Evolutionary conservation across 345 rosid species (phyloP), one percentile per base, ranked within the genome.

Genomic region (Hibiscus trionum): DNA sequence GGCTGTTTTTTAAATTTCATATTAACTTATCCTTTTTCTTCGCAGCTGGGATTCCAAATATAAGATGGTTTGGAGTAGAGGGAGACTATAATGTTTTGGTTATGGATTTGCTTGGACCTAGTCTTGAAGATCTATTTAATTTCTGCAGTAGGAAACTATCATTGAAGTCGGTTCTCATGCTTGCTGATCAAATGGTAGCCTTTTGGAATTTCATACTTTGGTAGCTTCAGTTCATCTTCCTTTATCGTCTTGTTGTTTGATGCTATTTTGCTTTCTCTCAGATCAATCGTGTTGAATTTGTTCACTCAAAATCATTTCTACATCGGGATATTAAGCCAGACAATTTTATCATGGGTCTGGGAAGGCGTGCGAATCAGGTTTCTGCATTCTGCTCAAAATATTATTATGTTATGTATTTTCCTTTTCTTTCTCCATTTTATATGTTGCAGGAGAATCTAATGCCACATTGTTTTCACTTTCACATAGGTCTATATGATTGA

Each of bases 301-400:
- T 93, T 74, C 98, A 93, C 76, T 91, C 98, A 2, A 93, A 89
- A 71, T 91, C 98, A 26, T 93, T 93, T 77, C 87, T 93, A 46
- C 97, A 93, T 82, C 93, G 98, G 70, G 98, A 93, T 85, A 89
- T 91, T 73, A 93, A 93, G 82, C 98, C 98, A 0, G 98, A 93
- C 76, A 93, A 93, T 78, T 93, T 93, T 74, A 89, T 93, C 29
- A 93, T 93, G 98, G 98, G 98, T 26, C 83, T 93, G 79, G 98
- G 97, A 77, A 83, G 97, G 77, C 92, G 97, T 4, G 98, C 98
- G 33, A 93, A 91, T 81, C 97, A 91, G 97, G 97, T 93, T 68
- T 69, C 64, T 19, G 44, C 50, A 46, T 50, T 33, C 61, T 69
- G 16, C 31, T 31, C 10, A 19, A 11, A 65, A 65, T 21, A 17